phyloP scores from a whole-genome alignment of 495 filamentous ascomycete genomes.

The Parathielavia hyrcaniae region DNA sequence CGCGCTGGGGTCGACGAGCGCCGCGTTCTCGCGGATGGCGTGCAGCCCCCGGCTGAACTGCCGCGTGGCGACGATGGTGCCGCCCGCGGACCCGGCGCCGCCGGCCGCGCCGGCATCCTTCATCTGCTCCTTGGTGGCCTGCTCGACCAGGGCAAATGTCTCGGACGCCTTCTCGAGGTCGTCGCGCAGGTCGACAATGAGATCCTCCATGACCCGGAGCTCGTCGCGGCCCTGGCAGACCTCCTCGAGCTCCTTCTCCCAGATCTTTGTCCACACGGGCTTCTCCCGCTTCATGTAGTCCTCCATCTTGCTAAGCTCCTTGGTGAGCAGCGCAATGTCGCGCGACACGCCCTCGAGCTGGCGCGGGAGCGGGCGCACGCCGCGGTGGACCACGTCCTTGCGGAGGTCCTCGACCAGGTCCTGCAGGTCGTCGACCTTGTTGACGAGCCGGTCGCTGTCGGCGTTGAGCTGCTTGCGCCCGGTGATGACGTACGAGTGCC shows the following conservation, averaged over 20 bases:
- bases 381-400: slow-evolving; percentile 91
- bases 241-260: slow-evolving; percentile 90
- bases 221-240: slow-evolving; percentile 94
- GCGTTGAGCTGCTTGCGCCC: slow-evolving; percentile 78
- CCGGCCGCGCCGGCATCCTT: slow-evolving; percentile 54
- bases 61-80: slow-evolving; percentile 39
- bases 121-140: slow-evolving; percentile 93
- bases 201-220: slow-evolving; percentile 87
- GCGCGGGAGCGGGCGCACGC: slow-evolving; percentile 84
- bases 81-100: slow-evolving; percentile 27
- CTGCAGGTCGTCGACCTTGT: slow-evolving; percentile 89
- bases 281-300: slow-evolving; percentile 88
- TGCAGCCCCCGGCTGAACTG: slow-evolving; percentile 53
- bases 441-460: slow-evolving; percentile 82
- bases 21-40: slow-evolving; percentile 51
- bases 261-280: slow-evolving; percentile 95
- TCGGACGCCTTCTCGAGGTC: slow-evolving; percentile 90
- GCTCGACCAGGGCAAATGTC: slow-evolving; percentile 90
- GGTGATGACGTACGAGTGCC: slow-evolving; percentile 72
- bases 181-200: slow-evolving; percentile 84
- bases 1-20: slow-evolving; percentile 61
- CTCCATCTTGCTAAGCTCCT: slow-evolving; percentile 91
- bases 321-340: slow-evolving; percentile 71
- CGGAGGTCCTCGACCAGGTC: slow-evolving; percentile 94
- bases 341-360: slow-evolving; percentile 83